Evolutionary conservation across 179 eudicot species (phyloP), one percentile per base, ranked within the genome.

Genomic region (Spergularia azorica): DNA sequence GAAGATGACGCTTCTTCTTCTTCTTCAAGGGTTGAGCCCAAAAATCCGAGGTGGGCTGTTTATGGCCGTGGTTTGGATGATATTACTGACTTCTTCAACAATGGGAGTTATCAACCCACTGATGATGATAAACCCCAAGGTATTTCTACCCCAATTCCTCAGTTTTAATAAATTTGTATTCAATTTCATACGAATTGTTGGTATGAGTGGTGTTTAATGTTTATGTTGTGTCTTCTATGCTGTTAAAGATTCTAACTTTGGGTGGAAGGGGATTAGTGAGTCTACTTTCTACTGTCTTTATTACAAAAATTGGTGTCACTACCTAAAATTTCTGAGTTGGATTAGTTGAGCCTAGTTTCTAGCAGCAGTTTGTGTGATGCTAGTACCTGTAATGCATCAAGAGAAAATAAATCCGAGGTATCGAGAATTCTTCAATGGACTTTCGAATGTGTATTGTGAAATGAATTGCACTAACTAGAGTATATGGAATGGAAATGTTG

Each of bases 61-160:
- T 92, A 92, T 85, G 95, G 97, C 1, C 87, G 91, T 38, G 88
- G 85, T 55, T 90, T 95, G 88, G 97, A 95, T 76, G 97, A 93
- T 85, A 82, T 95, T 39, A 76, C 92, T 3, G 91, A 89, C 20
- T 87, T 91, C 52, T 93, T 95, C 73, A 91, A 82, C 21, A 87
- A 88, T 70, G 88, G 78, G 55, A 71, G 63, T 18, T 95, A 93
- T 84, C 88, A 90, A 48, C 88, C 91, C 18, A 69, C 63, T 64
- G 83, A 48, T 17, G 63, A 60, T 14, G 46, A 67, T 63, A 60
- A 72, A 50, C 39, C 89, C 48, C 79, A 86, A 84, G 95, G 95
- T 90, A 61, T 55, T 13, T 83, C 21, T 32, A 39, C 46, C 26
- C 46, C 26, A 10, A 36, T 11, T 15, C 5, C 38, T 59, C 9